These are phyloP conservation scores for Suillus fuscotomentosus DNA, from an alignment of 768 basidiomycete species.

Conservation along the genomic window DNA sequence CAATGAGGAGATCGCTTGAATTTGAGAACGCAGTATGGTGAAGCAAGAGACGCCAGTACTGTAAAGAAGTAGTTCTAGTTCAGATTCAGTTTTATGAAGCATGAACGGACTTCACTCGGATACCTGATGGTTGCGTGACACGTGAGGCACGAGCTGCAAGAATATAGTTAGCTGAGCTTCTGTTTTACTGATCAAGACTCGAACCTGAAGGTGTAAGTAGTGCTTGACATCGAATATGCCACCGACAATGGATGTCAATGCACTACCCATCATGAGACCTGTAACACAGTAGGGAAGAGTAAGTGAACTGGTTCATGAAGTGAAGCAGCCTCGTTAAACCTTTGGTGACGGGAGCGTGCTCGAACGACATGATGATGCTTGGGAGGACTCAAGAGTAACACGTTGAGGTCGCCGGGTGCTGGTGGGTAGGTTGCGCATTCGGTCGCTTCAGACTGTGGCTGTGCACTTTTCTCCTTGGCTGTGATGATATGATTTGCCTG, in stretches of 20 bases:
- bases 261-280: slow-evolving; percentile 79
- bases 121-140: slow-evolving; percentile 90
- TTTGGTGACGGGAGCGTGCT: slow-evolving; percentile 83
- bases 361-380: slow-evolving; percentile 61
- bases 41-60: slow-evolving; percentile 84
- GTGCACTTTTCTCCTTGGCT: neutral
- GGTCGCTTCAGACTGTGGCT: neutral
- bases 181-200: slow-evolving; percentile 16
- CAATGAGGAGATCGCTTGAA: slow-evolving; percentile 83
- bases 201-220: slow-evolving; percentile 81
- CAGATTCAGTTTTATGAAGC: slow-evolving; percentile 28
- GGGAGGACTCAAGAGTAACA: neutral
- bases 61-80: slow-evolving; percentile 24
- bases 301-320: slow-evolving; percentile 1
- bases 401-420: neutral
- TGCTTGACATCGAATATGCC: slow-evolving; percentile 87
- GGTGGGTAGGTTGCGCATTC: neutral
- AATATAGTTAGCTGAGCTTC: slow-evolving; percentile 9
- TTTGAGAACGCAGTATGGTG: slow-evolving; percentile 80
- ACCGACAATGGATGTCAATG: slow-evolving; percentile 67
- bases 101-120: slow-evolving; percentile 7
- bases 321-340: slow-evolving; percentile 38
- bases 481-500: neutral
- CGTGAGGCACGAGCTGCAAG: slow-evolving; percentile 75
- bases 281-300: slow-evolving; percentile 2